Evolutionary conservation across 768 basidiomycete species (phyloP).

Genomic region (Cyclocybe aegerita): DNA sequence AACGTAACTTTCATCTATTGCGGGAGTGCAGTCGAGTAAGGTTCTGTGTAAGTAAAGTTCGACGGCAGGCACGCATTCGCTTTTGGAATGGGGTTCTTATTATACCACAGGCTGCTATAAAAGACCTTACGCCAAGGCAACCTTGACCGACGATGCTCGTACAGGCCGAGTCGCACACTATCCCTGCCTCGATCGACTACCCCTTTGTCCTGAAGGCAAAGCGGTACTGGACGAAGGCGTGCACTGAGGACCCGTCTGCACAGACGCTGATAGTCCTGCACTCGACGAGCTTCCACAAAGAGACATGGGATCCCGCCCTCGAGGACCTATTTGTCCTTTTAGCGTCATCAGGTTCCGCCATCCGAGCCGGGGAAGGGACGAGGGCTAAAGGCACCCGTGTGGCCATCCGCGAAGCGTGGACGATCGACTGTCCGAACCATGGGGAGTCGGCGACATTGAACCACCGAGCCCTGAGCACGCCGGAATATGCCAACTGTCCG

Average conservation of each 20-base stretch:
- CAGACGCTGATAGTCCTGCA: slow-evolving; percentile 63
- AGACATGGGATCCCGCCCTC: slow-evolving; percentile 68
- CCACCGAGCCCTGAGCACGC: slow-evolving; percentile 38
- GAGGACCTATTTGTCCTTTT: slow-evolving; percentile 41
- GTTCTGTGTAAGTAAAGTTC: neutral
- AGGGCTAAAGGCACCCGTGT: neutral
- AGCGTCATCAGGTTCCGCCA: slow-evolving; percentile 8
- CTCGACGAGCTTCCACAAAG: slow-evolving; percentile 74
- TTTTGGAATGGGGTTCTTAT: neutral
- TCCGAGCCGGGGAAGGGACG: too few species aligned
- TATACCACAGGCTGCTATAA: neutral
- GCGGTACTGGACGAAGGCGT: slow-evolving; percentile 48
- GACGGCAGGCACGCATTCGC: neutral
- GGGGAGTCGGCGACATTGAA: slow-evolving; percentile 61
- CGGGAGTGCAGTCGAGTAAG: too few species aligned
- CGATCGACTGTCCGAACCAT: slow-evolving; percentile 73
- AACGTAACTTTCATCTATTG: too few species aligned
- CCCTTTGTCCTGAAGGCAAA: slow-evolving; percentile 56
- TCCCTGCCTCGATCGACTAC: slow-evolving; percentile 39
- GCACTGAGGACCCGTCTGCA: slow-evolving; percentile 38
- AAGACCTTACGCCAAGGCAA: too few species aligned
- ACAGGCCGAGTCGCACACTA: slow-evolving; percentile 18
- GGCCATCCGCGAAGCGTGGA: slow-evolving; percentile 58
- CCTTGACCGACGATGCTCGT: neutral
- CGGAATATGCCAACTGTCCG: slow-evolving; percentile 50